Percentiles rank a stretch among this genome's conserved stretches.
Conservation (phyloP, 2,329 filamentous ascomycete genomes). For the Talaromyces sp. region DNA sequence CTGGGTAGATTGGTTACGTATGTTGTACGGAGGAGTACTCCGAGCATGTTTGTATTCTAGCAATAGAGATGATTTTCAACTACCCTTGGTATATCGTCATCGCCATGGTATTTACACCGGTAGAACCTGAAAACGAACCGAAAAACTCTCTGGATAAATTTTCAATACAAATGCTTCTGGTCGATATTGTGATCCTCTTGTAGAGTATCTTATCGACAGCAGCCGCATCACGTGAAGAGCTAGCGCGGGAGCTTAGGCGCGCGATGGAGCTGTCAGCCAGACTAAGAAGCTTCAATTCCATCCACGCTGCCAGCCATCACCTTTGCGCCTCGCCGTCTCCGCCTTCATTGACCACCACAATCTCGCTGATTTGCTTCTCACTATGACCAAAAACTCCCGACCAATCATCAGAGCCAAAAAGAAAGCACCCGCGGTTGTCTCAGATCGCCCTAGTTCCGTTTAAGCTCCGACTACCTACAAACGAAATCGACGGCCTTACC, state of each 20-base stretch:
- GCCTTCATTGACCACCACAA: neutral
- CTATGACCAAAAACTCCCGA: neutral
- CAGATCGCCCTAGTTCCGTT: slow-evolving; percentile 11
- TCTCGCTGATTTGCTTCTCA: neutral
- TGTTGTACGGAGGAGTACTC: neutral
- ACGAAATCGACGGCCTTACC: neutral
- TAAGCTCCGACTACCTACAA: slow-evolving; percentile 2
- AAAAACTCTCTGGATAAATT: too few relatives aligned
- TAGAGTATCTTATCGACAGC: neutral
- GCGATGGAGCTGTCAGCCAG: neutral
- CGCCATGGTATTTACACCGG: too few relatives aligned
- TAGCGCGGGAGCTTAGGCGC: slow-evolving; percentile 8
- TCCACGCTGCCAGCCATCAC: neutral
- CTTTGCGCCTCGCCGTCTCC: slow-evolving; percentile 10
- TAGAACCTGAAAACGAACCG: too few relatives aligned
- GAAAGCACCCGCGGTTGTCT: neutral
- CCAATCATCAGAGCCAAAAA: slow-evolving; percentile 2
- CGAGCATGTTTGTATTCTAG: neutral
- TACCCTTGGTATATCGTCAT: too few relatives aligned
- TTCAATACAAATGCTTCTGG: too few relatives aligned
- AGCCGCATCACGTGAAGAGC: neutral
- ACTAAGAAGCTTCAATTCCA: slow-evolving; percentile 13
- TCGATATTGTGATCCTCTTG: too few relatives aligned
- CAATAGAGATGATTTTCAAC: neutral
- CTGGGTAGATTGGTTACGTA: neutral